Base-by-base conservation (phyloP, 805 yeast species). In the Candida boleticola region DNA sequence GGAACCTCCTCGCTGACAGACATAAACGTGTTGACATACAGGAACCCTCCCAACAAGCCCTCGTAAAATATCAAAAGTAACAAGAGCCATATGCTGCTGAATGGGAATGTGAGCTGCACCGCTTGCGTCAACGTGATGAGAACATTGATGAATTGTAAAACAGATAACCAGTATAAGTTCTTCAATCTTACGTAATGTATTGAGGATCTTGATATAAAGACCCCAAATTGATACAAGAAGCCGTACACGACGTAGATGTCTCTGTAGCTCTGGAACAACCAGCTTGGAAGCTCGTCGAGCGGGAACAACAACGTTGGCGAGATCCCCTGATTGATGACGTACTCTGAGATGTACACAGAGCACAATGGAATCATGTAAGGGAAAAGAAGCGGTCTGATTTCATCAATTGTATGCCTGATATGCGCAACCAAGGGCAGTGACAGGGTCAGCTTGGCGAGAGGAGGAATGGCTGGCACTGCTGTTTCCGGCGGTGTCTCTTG, bases 241-340 rank as follows among this genome's bases (percentile, higher is more conserved):
- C 96, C 95, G 57, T 92, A 92, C 0, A 89, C 80, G 11, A 92
- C 98, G 59, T 92, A 92, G 3, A 87, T 84, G 53, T 92, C 98
- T 48, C 97, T 74, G 58, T 77, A 88, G 16, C 76, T 65, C 2
- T 64, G 55, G 54, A 89, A 86, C 4, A 69, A 49, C 73, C 74
- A 70, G 14, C 35, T 39, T 3, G 95, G 95, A 58, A 84, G 72
- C 19, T 77, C 73, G 1, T 80, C 77, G 3, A 89, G 53, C 0
- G 92, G 90, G 54, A 85, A 92, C 5, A 92, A 65, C 34, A 92
- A 65, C 0, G 97, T 90, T 2, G 98, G 97, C 0, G 96, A 75
- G 1, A 92, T 76, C 0, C 96, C 96, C 60, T 92, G 98, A 58
- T 92, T 92, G 45, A 92, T 92, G 18, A 83, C 70, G 57, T 92